phyloP scores from a whole-genome alignment of 495 filamentous ascomycete genomes.

The Tuber brumale region DNA sequence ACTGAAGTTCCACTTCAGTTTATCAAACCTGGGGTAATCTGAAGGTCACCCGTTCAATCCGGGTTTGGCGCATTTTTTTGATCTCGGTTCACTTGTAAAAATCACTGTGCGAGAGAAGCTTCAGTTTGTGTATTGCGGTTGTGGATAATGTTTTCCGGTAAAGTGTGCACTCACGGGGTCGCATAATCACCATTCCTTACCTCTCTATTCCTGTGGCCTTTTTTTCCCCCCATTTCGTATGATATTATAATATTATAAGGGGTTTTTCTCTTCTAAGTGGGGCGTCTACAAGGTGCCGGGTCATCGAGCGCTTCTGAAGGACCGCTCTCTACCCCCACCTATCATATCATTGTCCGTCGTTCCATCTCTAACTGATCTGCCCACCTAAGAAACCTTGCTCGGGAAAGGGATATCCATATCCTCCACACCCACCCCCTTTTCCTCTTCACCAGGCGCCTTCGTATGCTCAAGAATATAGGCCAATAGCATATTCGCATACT shows the following conservation, averaged over 20 bases:
- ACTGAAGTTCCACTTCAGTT: conserved; percentile 24
- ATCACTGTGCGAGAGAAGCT: background rate
- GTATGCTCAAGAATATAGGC: conserved; percentile 54
- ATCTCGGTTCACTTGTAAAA: background rate
- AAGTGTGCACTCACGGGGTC: background rate
- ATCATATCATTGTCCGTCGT: background rate
- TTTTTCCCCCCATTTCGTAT: background rate
- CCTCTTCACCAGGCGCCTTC: conserved; percentile 44
- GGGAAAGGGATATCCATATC: conserved; percentile 66
- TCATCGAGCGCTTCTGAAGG: background rate
- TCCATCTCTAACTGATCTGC: background rate
- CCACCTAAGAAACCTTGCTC: background rate
- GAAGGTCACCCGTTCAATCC: conserved; percentile 32
- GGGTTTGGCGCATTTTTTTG: conserved; percentile 31
- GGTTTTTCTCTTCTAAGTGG: background rate
- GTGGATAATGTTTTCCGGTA: background rate
- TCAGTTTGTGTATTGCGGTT: background rate
- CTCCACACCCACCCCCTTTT: conserved; percentile 51
- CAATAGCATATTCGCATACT: conserved; percentile 67
- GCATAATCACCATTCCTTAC: background rate
- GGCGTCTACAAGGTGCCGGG: background rate
- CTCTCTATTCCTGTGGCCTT: background rate
- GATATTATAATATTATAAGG: background rate
- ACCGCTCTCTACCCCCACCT: background rate
- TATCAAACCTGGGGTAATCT: conserved; percentile 19